A percentile compares a stretch with the other conserved stretches of the same genome.
Conservation (phyloP, 1,139 yeast species). For the Candida tunisiensis region DNA sequence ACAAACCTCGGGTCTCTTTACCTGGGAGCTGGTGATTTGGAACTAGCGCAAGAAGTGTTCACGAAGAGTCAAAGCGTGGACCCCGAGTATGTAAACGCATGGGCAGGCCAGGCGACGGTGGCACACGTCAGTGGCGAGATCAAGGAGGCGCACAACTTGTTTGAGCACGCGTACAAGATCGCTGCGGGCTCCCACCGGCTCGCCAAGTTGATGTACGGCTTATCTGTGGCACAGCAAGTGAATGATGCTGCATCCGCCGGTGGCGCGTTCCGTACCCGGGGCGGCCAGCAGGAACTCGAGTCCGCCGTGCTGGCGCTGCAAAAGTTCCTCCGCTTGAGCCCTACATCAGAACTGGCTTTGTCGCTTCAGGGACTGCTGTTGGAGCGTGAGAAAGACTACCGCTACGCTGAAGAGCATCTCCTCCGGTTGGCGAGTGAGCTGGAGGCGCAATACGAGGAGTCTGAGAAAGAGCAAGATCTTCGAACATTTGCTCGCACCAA, state of each 20-base stretch:
- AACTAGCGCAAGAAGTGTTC: conserved; percentile 60
- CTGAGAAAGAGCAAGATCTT: conserved; percentile 31
- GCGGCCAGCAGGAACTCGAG: conserved; percentile 1
- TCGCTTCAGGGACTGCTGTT: conserved; percentile 4
- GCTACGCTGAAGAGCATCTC: conserved; percentile 7
- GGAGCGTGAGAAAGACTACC: conserved; percentile 4
- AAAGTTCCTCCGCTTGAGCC: conserved; percentile 1
- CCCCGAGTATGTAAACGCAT: conserved; percentile 61
- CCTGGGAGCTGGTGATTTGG: conserved; percentile 47
- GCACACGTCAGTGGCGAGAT: conserved; percentile 41
- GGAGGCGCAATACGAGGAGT: conserved; percentile 17
- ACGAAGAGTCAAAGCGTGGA: conserved; percentile 64
- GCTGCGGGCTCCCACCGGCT: conserved; percentile 61
- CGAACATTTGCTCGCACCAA: conserved; percentile 25
- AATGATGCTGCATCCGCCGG: neutral
- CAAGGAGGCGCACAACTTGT: conserved; percentile 34
- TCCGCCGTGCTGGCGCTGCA: conserved; percentile 5
- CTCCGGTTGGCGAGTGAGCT: conserved; percentile 5
- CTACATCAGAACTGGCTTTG: conserved; percentile 4
- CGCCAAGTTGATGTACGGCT: conserved; percentile 51
- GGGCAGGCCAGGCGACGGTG: conserved; percentile 77
- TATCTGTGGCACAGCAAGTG: conserved; percentile 1
- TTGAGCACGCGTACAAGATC: conserved; percentile 62
- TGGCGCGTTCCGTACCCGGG: neutral
- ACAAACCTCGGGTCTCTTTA: conserved; percentile 68